Evolutionary conservation across 225 moss, liverwort and hornwort species (phyloP), one percentile per base, ranked within the genome.

Genomic region (Pseudisothecium myosuroides): DNA sequence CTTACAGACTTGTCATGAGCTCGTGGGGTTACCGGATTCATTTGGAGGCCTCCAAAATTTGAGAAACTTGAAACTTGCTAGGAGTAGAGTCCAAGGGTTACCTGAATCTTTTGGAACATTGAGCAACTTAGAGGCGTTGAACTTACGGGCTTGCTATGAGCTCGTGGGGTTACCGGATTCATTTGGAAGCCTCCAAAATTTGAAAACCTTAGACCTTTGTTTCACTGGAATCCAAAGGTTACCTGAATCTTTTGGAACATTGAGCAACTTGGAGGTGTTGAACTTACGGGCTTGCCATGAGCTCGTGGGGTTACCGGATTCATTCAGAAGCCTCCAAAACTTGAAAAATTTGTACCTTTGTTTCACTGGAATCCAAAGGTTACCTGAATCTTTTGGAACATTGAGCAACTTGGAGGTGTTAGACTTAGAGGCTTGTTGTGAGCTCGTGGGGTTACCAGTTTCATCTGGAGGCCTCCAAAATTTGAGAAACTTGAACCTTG

Each of bases 1-100:
- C 12, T 5, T 68, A 0, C 0, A 4, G 0, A 0, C 1, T 17
- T 73, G 19, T 29, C 0, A 0, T 1, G 6, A 6, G 12, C 75
- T 75, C 1, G 1, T 6, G 1, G 6, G 7, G 19, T 19, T 75
- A 31, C 49, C 11, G 11, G 1, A 7, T 49, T 49, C 11, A 5
- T 17, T 75, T 17, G 47, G 47, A 49, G 6, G 29, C 31, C 75
- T 74, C 2, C 47, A 6, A 6, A 47, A 47, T 6, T 47, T 45
- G 28, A 29, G 3, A 0, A 1, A 12, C 2, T n/a, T 45, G 11
- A 1, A 31, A 19, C 10, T 72, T 1, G 1, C 1, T 6, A 6
- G 12, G 5, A 67, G 67, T 37, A 4, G 21, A 12, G n/a, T 37
- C n/a, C 6, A n/a, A 67, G 21, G 11, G 12, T 21, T 67, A 12